phyloP scores from a whole-genome alignment of 225 moss, liverwort and hornwort genomes.

The Bryoerythrophyllum caledonicum region DNA sequence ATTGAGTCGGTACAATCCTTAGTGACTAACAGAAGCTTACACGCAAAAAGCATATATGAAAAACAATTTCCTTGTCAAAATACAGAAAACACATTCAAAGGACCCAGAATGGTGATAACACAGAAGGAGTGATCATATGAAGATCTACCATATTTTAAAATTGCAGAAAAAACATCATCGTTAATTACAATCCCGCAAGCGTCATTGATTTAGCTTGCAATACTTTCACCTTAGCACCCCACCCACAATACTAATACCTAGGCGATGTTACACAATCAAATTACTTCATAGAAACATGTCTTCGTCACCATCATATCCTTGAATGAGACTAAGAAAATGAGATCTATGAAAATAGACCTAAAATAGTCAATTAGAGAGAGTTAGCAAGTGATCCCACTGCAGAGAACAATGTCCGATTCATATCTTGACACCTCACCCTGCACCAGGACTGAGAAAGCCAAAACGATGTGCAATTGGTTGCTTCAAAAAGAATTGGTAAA shows the following conservation, averaged over 20 bases:
- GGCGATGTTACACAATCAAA: constrained; percentile 39
- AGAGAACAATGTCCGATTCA: constrained; percentile 34
- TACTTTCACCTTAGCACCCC: constrained; percentile 29
- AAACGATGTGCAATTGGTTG: constrained; percentile 40
- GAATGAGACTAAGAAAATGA: constrained; percentile 24
- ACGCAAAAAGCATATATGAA: not conserved
- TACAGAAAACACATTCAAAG: too few relatives aligned
- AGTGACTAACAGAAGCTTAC: not conserved
- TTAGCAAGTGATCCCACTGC: constrained; percentile 32
- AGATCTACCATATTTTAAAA: constrained; percentile 6
- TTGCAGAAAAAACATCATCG: constrained; percentile 27
- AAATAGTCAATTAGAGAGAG: constrained; percentile 35
- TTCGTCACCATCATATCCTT: constrained; percentile 20
- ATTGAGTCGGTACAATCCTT: not conserved
- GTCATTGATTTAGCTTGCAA: constrained; percentile 33
- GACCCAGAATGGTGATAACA: not conserved
- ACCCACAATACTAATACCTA: constrained; percentile 27
- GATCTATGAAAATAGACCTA: constrained; percentile 37
- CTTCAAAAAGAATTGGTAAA: constrained; percentile 43
- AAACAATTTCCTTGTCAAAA: too few relatives aligned
- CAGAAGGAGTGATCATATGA: constrained; percentile 4
- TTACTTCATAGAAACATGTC: constrained; percentile 26
- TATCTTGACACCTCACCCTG: constrained; percentile 24
- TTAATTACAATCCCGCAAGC: constrained; percentile 56
- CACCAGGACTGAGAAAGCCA: constrained; percentile 29